Conservation (phyloP, 441 rosid species). For the Brassica hybrid region DNA sequence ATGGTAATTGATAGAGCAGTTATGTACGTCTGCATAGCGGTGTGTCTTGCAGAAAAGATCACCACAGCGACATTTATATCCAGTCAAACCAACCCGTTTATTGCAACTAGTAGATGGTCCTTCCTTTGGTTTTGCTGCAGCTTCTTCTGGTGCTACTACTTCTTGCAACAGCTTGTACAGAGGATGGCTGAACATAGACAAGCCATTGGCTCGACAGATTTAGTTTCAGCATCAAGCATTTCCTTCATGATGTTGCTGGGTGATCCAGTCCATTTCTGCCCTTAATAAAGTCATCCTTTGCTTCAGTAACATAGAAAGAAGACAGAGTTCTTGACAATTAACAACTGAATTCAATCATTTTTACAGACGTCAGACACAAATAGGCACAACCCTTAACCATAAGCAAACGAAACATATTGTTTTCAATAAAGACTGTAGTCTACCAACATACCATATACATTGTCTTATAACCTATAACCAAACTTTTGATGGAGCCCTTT, state of each 20-base stretch:
- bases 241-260: constrained; percentile 54
- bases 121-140: constrained; percentile 52
- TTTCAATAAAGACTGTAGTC: background rate
- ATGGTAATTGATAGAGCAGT: constrained; percentile 63
- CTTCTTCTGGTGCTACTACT: constrained; percentile 51
- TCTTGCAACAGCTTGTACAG: constrained; percentile 44
- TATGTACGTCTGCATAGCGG: constrained; percentile 69
- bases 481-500: background rate
- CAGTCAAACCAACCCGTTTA: constrained; percentile 71
- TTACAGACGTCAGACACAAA: background rate
- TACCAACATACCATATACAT: background rate
- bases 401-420: background rate
- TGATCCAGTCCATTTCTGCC: constrained; percentile 45
- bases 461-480: background rate
- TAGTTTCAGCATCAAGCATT: constrained; percentile 44
- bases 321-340: background rate
- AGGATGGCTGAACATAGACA: constrained; percentile 50
- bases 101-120: constrained; percentile 71
- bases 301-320: background rate
- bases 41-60: constrained; percentile 64
- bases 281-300: constrained; percentile 23
- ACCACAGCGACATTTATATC: constrained; percentile 75
- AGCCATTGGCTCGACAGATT: constrained; percentile 46
- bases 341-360: no score
- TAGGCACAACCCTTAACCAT: background rate